Conservation (phyloP, 805 yeast species). For the Sungouiella thailandica region DNA sequence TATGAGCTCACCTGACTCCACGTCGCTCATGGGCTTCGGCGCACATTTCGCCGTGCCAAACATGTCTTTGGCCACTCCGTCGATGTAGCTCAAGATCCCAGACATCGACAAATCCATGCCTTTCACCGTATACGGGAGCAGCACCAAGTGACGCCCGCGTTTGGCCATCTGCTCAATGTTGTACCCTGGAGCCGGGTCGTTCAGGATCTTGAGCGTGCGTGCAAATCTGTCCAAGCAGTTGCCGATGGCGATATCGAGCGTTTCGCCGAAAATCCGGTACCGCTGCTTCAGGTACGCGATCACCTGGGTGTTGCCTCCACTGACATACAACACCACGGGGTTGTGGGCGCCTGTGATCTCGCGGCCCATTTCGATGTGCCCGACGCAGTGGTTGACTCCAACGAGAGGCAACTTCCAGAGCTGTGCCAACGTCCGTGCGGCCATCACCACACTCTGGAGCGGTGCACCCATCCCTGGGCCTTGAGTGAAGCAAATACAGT, state of each 20-base stretch:
- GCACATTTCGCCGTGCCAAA: conserved; percentile 38
- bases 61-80: conserved; percentile 70
- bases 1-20: conserved; percentile 46
- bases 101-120: conserved; percentile 99
- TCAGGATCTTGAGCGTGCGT: conserved; percentile 78
- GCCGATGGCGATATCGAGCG: conserved; percentile 95
- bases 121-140: conserved; percentile 91
- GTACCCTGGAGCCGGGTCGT: conserved; percentile 96
- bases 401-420: conserved; percentile 81
- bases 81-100: conserved; percentile 86
- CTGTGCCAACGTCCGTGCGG: conserved; percentile 80
- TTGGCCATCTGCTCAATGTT: conserved; percentile 94
- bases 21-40: conserved; percentile 35
- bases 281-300: conserved; percentile 93
- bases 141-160: conserved; percentile 56
- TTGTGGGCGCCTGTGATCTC: conserved; percentile 97
- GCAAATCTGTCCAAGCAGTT: conserved; percentile 97
- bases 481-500: conserved; percentile 88
- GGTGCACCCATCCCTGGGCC: conserved; percentile 99
- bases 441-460: conserved; percentile 83
- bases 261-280: conserved; percentile 98
- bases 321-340: conserved; percentile 94
- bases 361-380: conserved; percentile 98
- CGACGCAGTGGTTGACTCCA: conserved; percentile 96
- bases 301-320: conserved; percentile 98